Conservation (phyloP, 768 basidiomycete species). For the Termitomyces sp. region DNA sequence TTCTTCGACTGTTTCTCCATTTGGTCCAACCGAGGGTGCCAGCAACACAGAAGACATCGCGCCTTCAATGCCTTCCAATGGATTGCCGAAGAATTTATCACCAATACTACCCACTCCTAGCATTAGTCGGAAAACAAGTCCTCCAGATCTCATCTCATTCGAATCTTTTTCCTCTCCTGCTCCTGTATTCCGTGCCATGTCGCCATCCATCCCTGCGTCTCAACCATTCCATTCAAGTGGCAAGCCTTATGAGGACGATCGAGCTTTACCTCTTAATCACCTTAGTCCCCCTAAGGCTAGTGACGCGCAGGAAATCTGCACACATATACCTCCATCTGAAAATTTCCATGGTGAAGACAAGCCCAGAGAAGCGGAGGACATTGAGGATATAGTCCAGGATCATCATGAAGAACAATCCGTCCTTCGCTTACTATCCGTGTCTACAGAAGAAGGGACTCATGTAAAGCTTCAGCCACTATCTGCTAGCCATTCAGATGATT, state of each 20-base stretch:
- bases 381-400: neutral
- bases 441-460: neutral
- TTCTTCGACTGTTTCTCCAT: neutral
- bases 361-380: neutral
- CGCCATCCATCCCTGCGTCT: constrained; percentile 9
- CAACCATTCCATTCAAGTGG: neutral
- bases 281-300: neutral
- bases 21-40: neutral
- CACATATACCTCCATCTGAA: too few relatives aligned
- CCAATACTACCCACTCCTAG: neutral
- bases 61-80: constrained; percentile 2
- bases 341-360: neutral
- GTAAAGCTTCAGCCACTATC: neutral
- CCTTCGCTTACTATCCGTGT: neutral
- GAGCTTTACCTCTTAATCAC: neutral
- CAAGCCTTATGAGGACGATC: neutral
- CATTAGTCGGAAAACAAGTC: neutral
- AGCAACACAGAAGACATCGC: neutral
- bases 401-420: constrained; percentile 5
- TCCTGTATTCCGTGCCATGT: constrained; percentile 15
- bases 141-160: constrained; percentile 33
- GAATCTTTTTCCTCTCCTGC: constrained; percentile 36
- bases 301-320: neutral
- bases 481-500: neutral
- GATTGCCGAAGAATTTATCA: neutral